Conservation (phyloP, 75 land plant species). For the Ceratopteris richardii region DNA sequence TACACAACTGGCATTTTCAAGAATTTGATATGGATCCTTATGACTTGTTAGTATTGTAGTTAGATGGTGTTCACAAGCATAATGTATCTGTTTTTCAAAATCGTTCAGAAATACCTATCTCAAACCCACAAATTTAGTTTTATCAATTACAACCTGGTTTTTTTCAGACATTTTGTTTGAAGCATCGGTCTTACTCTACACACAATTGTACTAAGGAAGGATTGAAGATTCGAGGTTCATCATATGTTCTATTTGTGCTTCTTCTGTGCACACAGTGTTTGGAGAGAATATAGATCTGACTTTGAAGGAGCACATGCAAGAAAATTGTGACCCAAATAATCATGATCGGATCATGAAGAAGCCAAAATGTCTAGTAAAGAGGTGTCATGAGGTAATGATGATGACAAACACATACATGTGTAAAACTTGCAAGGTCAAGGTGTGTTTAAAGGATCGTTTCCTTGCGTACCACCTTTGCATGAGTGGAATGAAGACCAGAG, state of each 20-base stretch:
- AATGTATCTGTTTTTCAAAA: too few relatives aligned
- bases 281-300: constrained; percentile 29
- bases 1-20: too few relatives aligned
- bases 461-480: constrained; percentile 62
- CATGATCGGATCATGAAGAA: constrained; percentile 40
- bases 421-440: constrained; percentile 46
- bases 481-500: not conserved
- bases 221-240: constrained; percentile 44
- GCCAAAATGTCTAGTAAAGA: constrained; percentile 53
- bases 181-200: constrained; percentile 52
- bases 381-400: constrained; percentile 67
- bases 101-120: too few relatives aligned
- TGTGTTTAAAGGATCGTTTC: constrained; percentile 70
- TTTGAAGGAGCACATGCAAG: constrained; percentile 40
- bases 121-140: not conserved
- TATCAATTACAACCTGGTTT: not conserved
- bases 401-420: constrained; percentile 56
- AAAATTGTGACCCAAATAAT: constrained; percentile 57
- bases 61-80: too few relatives aligned
- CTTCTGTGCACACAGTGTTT: constrained; percentile 33
- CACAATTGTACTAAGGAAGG: constrained; percentile 60
- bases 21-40: too few relatives aligned
- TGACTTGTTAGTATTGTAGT: too few relatives aligned
- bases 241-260: constrained; percentile 55
- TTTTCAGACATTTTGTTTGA: constrained; percentile 63